Base-by-base conservation (phyloP, 2,329 filamentous ascomycete genomes). In the Xylariales sp. region DNA sequence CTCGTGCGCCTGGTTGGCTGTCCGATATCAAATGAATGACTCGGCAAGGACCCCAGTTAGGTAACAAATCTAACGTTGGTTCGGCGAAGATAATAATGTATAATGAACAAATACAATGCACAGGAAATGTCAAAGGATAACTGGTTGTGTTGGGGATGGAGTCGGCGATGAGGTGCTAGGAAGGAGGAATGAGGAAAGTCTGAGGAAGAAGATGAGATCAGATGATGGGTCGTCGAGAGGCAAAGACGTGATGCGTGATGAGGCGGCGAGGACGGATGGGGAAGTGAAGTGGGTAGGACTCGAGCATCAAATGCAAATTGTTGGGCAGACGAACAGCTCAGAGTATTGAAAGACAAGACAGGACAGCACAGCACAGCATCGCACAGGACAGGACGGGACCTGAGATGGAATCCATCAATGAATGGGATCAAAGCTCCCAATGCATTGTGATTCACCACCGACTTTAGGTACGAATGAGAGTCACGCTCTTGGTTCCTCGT, bases 1-100 rank as follows among this genome's bases (percentile, higher is more conserved):
- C 31, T 19, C 7, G 21, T 14, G 31, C 7, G 15, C 15, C 31
- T 41, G 40, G 43, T 47, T 53, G 51, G 44, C 47, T 47, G 51
- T 51, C 54, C 54, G 53, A 57, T 53, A 49, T 57, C 55, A 59
- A 55, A 38, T 49, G 48, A 58, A 59, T 59, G 55, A 59, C 56
- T 59, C 56, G 51, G 40, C 40, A 36, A 36, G n/a, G 31, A 22
- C 33, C 18, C 31, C n/a, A n/a, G n/a, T n/a, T n/a, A n/a, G n/a
- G n/a, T n/a, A n/a, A n/a, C n/a, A n/a, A n/a, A n/a, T n/a, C n/a
- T n/a, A n/a, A n/a, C n/a, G n/a, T n/a, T n/a, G n/a, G n/a, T n/a
- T n/a, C n/a, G n/a, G n/a, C n/a, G n/a, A n/a, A n/a, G n/a, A n/a
- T n/a, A n/a, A n/a, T n/a, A n/a, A n/a, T n/a, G n/a, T n/a, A n/a